phyloP scores from a whole-genome alignment of 2,329 filamentous ascomycete species.

The Alternaria sp. region DNA sequence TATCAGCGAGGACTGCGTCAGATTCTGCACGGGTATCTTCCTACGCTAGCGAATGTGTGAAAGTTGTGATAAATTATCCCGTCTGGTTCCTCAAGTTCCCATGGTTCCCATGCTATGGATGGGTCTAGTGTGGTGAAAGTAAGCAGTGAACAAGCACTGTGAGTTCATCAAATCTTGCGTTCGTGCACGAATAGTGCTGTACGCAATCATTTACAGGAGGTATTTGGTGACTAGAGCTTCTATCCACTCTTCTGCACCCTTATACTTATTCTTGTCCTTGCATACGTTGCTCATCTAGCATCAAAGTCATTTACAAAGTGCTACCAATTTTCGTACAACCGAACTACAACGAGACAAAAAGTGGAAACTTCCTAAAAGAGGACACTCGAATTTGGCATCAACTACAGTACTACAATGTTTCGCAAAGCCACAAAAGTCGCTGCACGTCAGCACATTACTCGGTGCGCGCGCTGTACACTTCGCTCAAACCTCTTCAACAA shows the following conservation, averaged over 20 bases:
- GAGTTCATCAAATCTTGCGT: not conserved
- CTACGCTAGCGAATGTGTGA: not conserved
- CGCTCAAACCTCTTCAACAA: not conserved
- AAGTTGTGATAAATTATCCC: not conserved
- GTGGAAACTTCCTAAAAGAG: not conserved
- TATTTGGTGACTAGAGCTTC: too few species aligned
- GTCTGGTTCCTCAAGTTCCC: too few species aligned
- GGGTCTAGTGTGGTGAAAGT: not conserved
- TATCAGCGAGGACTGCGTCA: not conserved
- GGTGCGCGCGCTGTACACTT: not conserved
- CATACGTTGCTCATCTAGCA: not conserved
- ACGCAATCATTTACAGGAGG: not conserved
- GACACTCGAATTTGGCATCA: not conserved
- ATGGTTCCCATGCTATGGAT: not conserved
- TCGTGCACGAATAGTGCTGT: not conserved
- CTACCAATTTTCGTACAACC: not conserved
- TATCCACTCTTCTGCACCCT: not conserved
- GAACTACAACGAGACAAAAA: not conserved
- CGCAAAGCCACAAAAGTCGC: not conserved
- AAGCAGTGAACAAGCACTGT: not conserved
- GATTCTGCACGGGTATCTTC: not conserved
- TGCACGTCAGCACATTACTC: not conserved
- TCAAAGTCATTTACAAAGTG: not conserved
- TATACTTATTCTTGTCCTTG: not conserved
- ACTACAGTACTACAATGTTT: constrained; percentile 6